These are phyloP conservation scores for Pyrenula aspistea DNA, from an alignment of 495 filamentous ascomycete genomes.

Conservation along the genomic window DNA sequence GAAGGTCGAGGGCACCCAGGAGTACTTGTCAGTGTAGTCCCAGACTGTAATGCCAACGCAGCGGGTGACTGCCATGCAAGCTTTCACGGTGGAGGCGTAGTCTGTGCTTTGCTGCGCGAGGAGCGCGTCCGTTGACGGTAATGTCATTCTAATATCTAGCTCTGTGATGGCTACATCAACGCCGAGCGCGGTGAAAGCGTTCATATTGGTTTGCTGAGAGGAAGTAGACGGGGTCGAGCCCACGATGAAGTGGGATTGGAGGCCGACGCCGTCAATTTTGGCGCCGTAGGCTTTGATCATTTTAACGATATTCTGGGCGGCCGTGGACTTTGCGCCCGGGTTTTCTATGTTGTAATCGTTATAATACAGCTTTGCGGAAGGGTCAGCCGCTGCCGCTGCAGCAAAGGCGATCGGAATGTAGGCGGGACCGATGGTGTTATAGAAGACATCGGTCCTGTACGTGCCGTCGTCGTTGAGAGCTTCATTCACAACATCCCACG, in stretches of 20 bases:
- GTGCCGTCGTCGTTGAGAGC: constrained; percentile 35
- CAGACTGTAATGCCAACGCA: constrained; percentile 52
- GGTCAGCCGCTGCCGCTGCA: neutral
- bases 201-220: constrained; percentile 23
- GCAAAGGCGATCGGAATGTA: neutral
- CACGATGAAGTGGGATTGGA: constrained; percentile 47
- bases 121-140: constrained; percentile 17
- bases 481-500: constrained; percentile 32
- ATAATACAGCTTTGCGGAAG: constrained; percentile 44
- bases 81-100: constrained; percentile 38
- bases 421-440: constrained; percentile 21
- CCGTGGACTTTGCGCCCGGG: constrained; percentile 34
- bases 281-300: constrained; percentile 33
- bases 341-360: constrained; percentile 57
- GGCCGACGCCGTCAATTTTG: constrained; percentile 48
- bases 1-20: constrained; percentile 40
- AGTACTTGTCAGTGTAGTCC: constrained; percentile 43
- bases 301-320: constrained; percentile 31
- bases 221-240: constrained; percentile 30
- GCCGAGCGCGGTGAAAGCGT: constrained; percentile 30
- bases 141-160: constrained; percentile 41
- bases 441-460: constrained; percentile 28
- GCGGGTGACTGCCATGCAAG: constrained; percentile 37
- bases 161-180: constrained; percentile 54
- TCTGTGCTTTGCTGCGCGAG: constrained; percentile 37